Base-by-base conservation (phyloP, 768 basidiomycete genomes). In the Phylloporus sp. region DNA sequence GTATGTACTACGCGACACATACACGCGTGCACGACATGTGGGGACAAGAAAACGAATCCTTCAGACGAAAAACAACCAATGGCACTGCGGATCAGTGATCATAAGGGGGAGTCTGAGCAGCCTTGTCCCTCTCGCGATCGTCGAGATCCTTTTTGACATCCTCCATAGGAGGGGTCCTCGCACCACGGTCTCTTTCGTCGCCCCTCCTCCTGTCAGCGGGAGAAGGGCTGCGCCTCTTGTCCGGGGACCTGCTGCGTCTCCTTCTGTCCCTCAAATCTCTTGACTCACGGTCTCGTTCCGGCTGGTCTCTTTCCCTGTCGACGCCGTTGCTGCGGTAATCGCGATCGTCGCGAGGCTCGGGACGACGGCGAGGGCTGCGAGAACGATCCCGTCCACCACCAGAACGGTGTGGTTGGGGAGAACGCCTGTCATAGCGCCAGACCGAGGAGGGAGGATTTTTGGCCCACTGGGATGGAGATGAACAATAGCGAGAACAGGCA, bases 401-500 rank as follows among this genome's bases (percentile, higher is more conserved):
- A 52, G 55, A 64, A 59, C 69, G 69, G 27, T 62, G 45, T 51
- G 73, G 56, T 59, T 76, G 67, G 23, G 79, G 70, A 35, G 74
- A 69, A 48, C 78, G 74, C 55, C 82, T 71, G 37, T 85, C 82
- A 54, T 79, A 81, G 50, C 87, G 83, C 87, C 87, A 90, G 32
- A 83, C 80, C n/a, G 84, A 76, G 33, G 84, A 87, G 5, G 87
- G 88, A 48, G 87, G 87, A 57, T 82, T 82, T 65, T 88, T 89
- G 35, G 85, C 84, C 85, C 85, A 87, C 84, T 86, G 42, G 13
- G 23, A 40, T 10, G n/a, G n/a, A n/a, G 11, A 38, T 36, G 36
- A 48, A 29, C 18, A 35, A 37, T 1, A 13, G 23, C 2, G 14
- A 6, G 4, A 7, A 32, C 2, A 6, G 9, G 17, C 9, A 17